These are phyloP conservation scores for Wickerhamomyces ciferrii DNA, from an alignment of 805 yeast genomes.

Conservation along the genomic window DNA sequence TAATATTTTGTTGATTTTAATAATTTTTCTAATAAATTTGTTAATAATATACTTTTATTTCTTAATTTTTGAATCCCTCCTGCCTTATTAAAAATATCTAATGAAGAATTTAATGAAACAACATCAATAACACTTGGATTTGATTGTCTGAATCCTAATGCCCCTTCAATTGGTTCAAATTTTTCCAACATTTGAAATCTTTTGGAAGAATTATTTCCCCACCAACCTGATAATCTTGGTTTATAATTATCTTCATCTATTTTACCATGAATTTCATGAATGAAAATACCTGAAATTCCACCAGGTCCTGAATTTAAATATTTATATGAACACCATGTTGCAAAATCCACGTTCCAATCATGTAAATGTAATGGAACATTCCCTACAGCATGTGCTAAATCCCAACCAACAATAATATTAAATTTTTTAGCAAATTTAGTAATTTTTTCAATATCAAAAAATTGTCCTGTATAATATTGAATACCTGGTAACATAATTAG, in stretches of 20 bases:
- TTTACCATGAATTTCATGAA: conserved; percentile 46
- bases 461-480: conserved; percentile 90
- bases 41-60: conserved; percentile 49
- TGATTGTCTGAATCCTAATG: conserved; percentile 83
- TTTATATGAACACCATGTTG: conserved; percentile 92
- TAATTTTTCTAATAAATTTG: conserved; percentile 46
- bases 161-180: conserved; percentile 80
- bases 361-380: conserved; percentile 75
- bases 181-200: conserved; percentile 76
- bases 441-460: conserved; percentile 68
- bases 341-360: conserved; percentile 90
- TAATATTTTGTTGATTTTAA: conserved; percentile 45
- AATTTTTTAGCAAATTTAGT: conserved; percentile 53
- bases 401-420: conserved; percentile 80
- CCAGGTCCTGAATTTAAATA: conserved; percentile 94
- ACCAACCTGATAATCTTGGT: conserved; percentile 93
- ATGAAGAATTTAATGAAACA: conserved; percentile 62
- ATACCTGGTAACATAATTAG: conserved; percentile 80
- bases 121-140: conserved; percentile 88
- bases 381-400: conserved; percentile 91
- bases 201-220: conserved; percentile 76
- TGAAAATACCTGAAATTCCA: conserved; percentile 80
- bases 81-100: conserved; percentile 49
- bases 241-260: conserved; percentile 26
- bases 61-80: conserved; percentile 65